Conservation (phyloP, 2,329 filamentous ascomycete genomes). For the Colletotrichum sp. region DNA sequence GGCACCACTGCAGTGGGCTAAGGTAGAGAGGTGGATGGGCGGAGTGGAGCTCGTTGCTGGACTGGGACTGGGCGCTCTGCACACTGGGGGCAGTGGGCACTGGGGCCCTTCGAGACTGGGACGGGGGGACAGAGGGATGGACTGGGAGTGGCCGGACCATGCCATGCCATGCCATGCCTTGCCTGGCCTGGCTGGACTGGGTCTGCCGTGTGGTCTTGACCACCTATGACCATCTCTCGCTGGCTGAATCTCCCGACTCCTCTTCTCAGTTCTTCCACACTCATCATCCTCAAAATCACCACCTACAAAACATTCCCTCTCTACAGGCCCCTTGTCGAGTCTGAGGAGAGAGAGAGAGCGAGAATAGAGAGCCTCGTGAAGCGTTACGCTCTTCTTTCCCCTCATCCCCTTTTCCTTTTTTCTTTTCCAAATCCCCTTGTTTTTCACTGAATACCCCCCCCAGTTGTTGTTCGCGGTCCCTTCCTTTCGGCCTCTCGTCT, state of each 20-base stretch:
- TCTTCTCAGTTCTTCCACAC: conserved; percentile 21
- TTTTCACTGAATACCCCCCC: conserved; percentile 14
- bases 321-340: conserved; percentile 16
- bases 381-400: conserved; percentile 26
- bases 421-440: conserved; percentile 21
- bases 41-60: neutral
- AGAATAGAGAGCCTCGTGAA: conserved; percentile 23
- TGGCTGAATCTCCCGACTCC: conserved; percentile 16
- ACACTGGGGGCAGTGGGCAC: neutral
- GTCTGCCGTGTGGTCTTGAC: conserved; percentile 18
- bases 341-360: conserved; percentile 24
- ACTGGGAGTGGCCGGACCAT: conserved; percentile 20
- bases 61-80: neutral
- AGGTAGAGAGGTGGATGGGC: neutral
- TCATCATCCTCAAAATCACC: neutral
- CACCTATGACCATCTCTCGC: conserved; percentile 15
- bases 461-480: conserved; percentile 12
- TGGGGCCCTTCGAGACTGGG: neutral
- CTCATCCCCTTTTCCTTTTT: conserved; percentile 26
- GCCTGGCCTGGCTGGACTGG: conserved; percentile 15
- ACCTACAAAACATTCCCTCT: conserved; percentile 14
- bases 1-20: neutral
- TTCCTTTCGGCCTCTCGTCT: conserved; percentile 12
- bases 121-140: neutral
- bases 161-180: conserved; percentile 15